Evolutionary conservation across 768 basidiomycete genomes (phyloP), one percentile per base, ranked within the genome.

Genomic region (Amanita rubescens): DNA sequence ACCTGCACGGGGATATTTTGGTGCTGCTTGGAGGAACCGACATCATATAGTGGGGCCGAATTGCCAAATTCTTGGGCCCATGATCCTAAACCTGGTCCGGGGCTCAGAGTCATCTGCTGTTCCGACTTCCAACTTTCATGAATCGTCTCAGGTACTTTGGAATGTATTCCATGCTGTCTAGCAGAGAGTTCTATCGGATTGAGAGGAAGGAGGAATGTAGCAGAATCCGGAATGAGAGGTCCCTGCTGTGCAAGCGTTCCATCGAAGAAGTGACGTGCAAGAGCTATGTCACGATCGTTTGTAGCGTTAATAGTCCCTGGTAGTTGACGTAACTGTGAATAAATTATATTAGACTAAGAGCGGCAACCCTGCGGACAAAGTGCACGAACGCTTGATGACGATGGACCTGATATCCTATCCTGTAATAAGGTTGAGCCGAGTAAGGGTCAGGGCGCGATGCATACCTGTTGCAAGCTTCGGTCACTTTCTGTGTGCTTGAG

Each of bases 401-500:
- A 90, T 41, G 88, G 78, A 0, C 86, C 87, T 15, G 80, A 79
- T 50, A 85, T 68, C 60, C 86, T 79, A 67, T 92, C 89, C 90
- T 92, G 59, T 10, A 55, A 34, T 43, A 51, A 15, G 32, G 35
- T 53, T 12, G 49, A 58, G 35, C 49, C 48, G 30, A 52, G 34
- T 34, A 42, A 32, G 45, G 35, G 25, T 24, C 37, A 44, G 12
- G 48, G 17, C n/a, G 33, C 22, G 20, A 42, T 38, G 68, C 77
- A 55, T 60, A 90, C 92, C 73, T 90, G 84, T 62, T 94, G 92
- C 25, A 95, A 66, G 66, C 90, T 93, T 52, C 87, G 82, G 70
- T 96, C 94, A 1, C 82, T 84, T 54, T 93, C 90, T 8, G 90
- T 82, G 62, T 95, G 88, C 66, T 96, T 95, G 49, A 94, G 75